phyloP scores from a whole-genome alignment of 2,329 filamentous ascomycete genomes.

The Tolypocladium endophyticum region DNA sequence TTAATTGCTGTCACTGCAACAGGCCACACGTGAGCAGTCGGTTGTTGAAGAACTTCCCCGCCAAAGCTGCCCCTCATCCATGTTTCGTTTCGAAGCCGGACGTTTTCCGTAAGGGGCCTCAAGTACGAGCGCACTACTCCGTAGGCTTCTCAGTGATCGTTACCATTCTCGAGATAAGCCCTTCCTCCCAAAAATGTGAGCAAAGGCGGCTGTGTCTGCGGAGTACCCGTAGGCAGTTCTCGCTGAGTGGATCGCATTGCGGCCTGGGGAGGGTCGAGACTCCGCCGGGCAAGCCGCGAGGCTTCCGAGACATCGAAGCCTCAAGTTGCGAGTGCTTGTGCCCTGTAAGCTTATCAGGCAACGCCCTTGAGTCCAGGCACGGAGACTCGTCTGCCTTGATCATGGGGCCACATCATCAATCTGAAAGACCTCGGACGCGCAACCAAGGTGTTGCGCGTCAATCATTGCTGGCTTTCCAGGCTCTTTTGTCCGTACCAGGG shows the following conservation, averaged over 20 bases:
- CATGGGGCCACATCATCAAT: not conserved
- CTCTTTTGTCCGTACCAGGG: not conserved
- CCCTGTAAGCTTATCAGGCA: not conserved
- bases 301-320: not conserved
- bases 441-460: not conserved
- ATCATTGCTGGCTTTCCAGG: not conserved
- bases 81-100: not conserved
- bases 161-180: not conserved
- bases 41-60: not conserved
- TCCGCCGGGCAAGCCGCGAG: not conserved
- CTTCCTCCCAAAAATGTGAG: not conserved
- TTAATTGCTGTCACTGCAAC: not conserved
- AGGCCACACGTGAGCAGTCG: not conserved
- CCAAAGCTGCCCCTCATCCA: not conserved
- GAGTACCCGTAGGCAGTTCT: not conserved
- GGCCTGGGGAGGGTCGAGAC: not conserved
- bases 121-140: not conserved
- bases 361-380: not conserved
- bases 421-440: not conserved
- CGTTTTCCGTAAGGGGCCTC: not conserved
- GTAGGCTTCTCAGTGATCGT: not conserved
- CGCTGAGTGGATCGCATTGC: not conserved
- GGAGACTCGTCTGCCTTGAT: not conserved
- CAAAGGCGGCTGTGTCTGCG: not conserved
- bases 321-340: not conserved